Evolutionary conservation across 192 early-diverging fungal genomes (phyloP), one percentile per base, ranked within the genome.

Genomic region (Rhizophagus clarus): DNA sequence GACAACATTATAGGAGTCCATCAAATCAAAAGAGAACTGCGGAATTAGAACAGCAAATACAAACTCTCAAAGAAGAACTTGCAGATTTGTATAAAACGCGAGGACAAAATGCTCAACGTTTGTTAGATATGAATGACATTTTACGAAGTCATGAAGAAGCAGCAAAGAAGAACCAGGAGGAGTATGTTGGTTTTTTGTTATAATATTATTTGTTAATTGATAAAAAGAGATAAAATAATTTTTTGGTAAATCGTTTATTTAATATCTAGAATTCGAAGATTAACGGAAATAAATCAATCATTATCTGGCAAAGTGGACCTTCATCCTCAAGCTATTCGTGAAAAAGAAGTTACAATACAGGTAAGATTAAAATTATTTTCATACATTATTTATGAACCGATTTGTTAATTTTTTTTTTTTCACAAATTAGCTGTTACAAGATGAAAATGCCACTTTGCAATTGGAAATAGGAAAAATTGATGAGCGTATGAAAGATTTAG

Each of bases 271-370:
- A 85, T 84, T 32, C 82, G 80, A 61, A 42, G 64, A 17, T 81
- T 88, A 60, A 71, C 82, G 0, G 86, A 85, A 2, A n/a, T 70
- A 32, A 84, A 83, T 49, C 80, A 73, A 24, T 64, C 61, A 0
- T 70, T 86, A 37, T 49, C 74, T 0, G 79, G 76, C 28, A 83
- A 87, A 69, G 82, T 81, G 60, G 84, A 88, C 26, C 76, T 82
- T 11, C 77, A 88, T 64, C 31, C 67, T 1, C 83, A 88, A 29
- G 69, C 92, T 26, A 83, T 97, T 10, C 87, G 88, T 74, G 95
- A 97, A 84, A 99, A 98, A 83, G 96, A 98, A 79, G 86, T 91
- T n/a, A 94, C 93, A 2, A 97, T 99, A 69, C 95, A 95, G 85
- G 92, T 92, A 77, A 69, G 64, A 7, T 20, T n/a, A 51, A 45